phyloP scores from a whole-genome alignment of 1,284 basidiomycete species.

The Moniliella sp. region DNA sequence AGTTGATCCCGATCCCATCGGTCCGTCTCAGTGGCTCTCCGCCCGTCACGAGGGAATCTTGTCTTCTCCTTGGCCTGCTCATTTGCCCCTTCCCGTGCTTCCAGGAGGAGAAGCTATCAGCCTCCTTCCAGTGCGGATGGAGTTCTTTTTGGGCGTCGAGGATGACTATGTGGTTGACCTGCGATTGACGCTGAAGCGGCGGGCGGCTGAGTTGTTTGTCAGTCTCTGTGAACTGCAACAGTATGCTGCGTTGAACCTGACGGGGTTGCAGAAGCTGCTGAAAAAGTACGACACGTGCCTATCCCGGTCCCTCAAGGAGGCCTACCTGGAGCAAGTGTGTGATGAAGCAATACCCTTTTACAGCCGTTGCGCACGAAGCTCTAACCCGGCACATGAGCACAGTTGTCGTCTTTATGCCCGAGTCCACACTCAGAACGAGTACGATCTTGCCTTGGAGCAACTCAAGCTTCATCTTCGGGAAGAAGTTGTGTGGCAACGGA shows the following conservation, averaged over 20 bases:
- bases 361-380: constrained; percentile 41
- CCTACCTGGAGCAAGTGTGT: constrained; percentile 56
- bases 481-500: constrained; percentile 68
- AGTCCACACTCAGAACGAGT: constrained; percentile 61
- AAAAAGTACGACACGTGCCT: constrained; percentile 98
- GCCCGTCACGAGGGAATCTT: too few relatives aligned
- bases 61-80: too few relatives aligned
- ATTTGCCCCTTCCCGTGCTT: too few relatives aligned
- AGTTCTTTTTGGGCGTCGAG: constrained; percentile 52
- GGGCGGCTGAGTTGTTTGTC: constrained; percentile 68
- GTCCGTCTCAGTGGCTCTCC: constrained; percentile 8
- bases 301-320: constrained; percentile 59
- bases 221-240: constrained; percentile 54
- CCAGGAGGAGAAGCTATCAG: too few relatives aligned
- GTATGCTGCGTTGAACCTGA: constrained; percentile 80
- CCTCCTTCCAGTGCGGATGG: constrained; percentile 5
- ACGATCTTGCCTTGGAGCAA: constrained; percentile 52
- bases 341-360: constrained; percentile 36
- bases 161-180: constrained; percentile 70
- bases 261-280: constrained; percentile 81
- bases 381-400: constrained; percentile 46
- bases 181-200: constrained; percentile 69
- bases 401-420: constrained; percentile 56
- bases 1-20: constrained; percentile 21
- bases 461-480: constrained; percentile 72